phyloP scores from a whole-genome alignment of 768 basidiomycete species.

The Ramaria sp. region DNA sequence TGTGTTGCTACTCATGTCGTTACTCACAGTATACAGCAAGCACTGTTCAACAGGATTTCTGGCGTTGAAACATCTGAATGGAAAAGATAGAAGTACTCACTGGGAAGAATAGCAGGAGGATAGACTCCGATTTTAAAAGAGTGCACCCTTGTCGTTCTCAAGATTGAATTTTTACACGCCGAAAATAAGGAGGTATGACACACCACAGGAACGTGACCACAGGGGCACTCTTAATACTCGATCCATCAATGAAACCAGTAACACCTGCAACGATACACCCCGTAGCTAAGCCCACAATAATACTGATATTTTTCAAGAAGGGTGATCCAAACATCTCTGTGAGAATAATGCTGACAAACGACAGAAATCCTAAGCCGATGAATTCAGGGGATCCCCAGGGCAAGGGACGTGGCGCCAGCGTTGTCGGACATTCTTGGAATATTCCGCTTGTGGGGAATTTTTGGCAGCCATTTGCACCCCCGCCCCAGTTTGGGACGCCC shows the following conservation, averaged over 20 bases:
- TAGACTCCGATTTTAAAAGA: conserved; percentile 71
- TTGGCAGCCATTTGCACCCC: conserved; percentile 66
- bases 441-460: conserved; percentile 50
- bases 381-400: conserved; percentile 79
- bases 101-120: conserved; percentile 52
- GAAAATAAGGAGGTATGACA: background rate
- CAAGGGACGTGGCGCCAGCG: conserved; percentile 56
- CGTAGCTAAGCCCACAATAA: conserved; percentile 63
- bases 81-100: too few species aligned
- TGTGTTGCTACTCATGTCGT: conserved; percentile 22
- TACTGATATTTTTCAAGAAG: conserved; percentile 71
- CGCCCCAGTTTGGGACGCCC: conserved; percentile 75
- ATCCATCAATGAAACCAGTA: conserved; percentile 63
- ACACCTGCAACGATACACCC: conserved; percentile 78
- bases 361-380: conserved; percentile 80
- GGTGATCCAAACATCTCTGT: conserved; percentile 79
- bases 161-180: too few species aligned
- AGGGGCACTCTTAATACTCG: conserved; percentile 55
- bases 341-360: conserved; percentile 64
- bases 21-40: conserved; percentile 43
- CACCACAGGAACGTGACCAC: conserved; percentile 76
- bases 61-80: too few species aligned
- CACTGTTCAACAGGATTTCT: conserved; percentile 20
- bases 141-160: conserved; percentile 38
- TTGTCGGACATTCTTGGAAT: conserved; percentile 64